phyloP scores from a whole-genome alignment of 768 basidiomycete genomes.

The Leccinum olivaceopallidum region DNA sequence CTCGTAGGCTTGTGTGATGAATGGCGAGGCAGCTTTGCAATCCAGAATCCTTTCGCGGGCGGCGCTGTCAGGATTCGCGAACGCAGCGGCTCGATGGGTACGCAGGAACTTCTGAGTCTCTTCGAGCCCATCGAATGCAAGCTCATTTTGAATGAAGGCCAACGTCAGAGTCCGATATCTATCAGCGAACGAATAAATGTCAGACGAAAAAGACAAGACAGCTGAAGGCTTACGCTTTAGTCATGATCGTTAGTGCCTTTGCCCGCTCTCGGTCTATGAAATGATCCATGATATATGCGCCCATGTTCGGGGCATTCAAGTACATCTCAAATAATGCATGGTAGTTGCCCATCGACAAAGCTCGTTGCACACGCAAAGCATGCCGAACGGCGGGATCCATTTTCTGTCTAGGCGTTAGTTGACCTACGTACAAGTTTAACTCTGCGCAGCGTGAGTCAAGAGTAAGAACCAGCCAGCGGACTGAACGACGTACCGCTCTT shows the following conservation, averaged over 20 bases:
- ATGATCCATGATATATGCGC: constrained; percentile 98
- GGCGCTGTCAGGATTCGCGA: constrained; percentile 59
- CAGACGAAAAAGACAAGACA: not conserved
- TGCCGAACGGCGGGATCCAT: constrained; percentile 76
- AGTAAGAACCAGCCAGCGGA: not conserved
- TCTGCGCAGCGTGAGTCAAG: constrained; percentile 47
- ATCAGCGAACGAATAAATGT: constrained; percentile 8
- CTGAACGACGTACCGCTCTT: constrained; percentile 70
- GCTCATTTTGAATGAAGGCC: constrained; percentile 72
- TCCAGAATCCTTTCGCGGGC: constrained; percentile 69
- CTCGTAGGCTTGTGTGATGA: constrained; percentile 66
- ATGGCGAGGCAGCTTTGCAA: constrained; percentile 60
- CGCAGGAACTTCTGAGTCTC: constrained; percentile 69
- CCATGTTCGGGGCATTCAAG: constrained; percentile 89
- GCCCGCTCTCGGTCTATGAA: constrained; percentile 92
- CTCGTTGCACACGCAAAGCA: constrained; percentile 86
- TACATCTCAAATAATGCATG: constrained; percentile 88
- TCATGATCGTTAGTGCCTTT: constrained; percentile 83
- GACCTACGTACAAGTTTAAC: constrained; percentile 95
- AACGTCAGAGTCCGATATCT: constrained; percentile 87
- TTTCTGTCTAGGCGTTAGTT: constrained; percentile 94
- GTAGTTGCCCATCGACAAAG: constrained; percentile 92
- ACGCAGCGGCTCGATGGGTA: constrained; percentile 66
- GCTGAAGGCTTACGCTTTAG: constrained; percentile 76
- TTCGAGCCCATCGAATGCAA: constrained; percentile 74